Evolutionary conservation across 106 monocot genomes (phyloP).

Genomic region (Triglochin maritima): DNA sequence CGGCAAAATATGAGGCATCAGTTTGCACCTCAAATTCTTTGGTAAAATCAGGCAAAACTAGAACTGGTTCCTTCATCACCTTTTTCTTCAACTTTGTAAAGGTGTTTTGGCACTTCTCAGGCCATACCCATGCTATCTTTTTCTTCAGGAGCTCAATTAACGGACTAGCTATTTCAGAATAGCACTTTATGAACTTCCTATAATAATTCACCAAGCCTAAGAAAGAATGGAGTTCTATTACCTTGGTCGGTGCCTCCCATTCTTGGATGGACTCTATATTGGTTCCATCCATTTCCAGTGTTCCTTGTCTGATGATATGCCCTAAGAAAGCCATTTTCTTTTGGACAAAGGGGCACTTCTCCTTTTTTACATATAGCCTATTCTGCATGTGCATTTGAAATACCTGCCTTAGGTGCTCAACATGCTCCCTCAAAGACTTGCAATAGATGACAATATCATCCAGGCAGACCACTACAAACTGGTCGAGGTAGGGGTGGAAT

Average conservation of each 20-base stretch:
- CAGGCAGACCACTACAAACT: background rate
- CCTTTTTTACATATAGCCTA: background rate
- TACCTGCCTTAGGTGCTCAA: background rate
- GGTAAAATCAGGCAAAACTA: background rate
- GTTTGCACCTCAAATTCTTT: background rate
- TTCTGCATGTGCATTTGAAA: background rate
- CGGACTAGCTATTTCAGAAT: background rate
- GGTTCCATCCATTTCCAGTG: background rate
- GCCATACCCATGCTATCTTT: background rate
- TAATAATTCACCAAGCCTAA: background rate
- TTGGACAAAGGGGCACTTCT: background rate
- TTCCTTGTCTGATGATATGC: background rate
- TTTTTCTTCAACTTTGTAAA: background rate
- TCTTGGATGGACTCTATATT: background rate
- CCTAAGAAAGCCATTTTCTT: background rate
- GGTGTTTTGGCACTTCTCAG: background rate
- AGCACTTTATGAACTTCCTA: background rate
- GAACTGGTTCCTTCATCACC: background rate
- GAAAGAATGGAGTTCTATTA: background rate
- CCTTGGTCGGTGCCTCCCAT: background rate
- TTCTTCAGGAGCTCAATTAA: background rate
- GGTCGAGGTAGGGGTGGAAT: background rate
- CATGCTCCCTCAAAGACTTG: background rate
- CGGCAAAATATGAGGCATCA: background rate
- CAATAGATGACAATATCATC: background rate